Conservation (phyloP, 306 rosid species). For the Rosa persica region DNA sequence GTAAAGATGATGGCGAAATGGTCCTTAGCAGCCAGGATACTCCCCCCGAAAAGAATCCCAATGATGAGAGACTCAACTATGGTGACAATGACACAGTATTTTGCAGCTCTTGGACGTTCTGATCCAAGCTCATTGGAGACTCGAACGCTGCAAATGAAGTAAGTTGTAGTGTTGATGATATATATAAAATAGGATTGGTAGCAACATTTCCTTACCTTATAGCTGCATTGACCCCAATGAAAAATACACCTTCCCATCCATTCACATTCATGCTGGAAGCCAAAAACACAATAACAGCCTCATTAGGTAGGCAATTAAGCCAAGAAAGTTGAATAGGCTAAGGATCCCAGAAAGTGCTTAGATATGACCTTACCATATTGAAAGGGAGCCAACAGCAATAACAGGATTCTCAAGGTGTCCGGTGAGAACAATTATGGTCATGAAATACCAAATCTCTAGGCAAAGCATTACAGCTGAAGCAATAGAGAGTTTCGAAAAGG, state of each 20-base stretch:
- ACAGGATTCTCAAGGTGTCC: conserved; percentile 88
- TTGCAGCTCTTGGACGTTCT: conserved; percentile 83
- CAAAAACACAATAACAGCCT: not conserved
- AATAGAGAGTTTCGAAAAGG: conserved; percentile 65
- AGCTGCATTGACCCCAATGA: conserved; percentile 95
- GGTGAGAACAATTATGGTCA: conserved; percentile 95
- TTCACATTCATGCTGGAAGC: conserved; percentile 82
- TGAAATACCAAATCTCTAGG: conserved; percentile 91
- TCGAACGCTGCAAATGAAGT: conserved; percentile 55
- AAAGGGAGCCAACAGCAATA: conserved; percentile 92
- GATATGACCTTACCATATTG: conserved; percentile 63
- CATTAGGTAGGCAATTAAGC: not conserved
- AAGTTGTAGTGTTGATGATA: not conserved
- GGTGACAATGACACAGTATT: conserved; percentile 63
- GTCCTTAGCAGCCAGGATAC: conserved; percentile 59
- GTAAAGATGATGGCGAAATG: conserved; percentile 73
- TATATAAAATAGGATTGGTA: not conserved
- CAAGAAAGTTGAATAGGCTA: not conserved
- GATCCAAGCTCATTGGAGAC: conserved; percentile 97
- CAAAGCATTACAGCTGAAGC: conserved; percentile 99
- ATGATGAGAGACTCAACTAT: conserved; percentile 57
- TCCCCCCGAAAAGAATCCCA: conserved; percentile 52
- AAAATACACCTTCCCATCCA: conserved; percentile 98
- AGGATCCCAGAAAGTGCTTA: not conserved
- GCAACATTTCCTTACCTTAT: conserved; percentile 51